Evolutionary conservation across 176 grass and related monocot species (phyloP).

Genomic region (Tuctoria greenei): DNA sequence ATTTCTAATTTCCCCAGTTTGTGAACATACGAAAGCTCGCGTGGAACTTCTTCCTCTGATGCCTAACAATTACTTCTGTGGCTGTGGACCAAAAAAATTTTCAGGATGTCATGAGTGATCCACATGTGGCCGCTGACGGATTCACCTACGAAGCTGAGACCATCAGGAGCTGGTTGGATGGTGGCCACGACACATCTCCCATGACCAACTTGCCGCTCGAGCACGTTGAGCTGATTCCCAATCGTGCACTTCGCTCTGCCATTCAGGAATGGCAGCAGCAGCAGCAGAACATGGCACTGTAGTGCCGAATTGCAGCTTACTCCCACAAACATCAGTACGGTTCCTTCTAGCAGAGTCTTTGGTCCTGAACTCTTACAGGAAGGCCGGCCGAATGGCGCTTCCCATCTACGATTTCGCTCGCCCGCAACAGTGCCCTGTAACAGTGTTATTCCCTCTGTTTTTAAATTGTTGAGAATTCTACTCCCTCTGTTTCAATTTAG

Average conservation of each 20-base stretch:
- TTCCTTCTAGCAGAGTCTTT: too few relatives aligned
- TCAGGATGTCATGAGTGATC: too few relatives aligned
- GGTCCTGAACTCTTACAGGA: too few relatives aligned
- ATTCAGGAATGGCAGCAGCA: constrained; percentile 49
- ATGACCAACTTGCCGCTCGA: constrained; percentile 43
- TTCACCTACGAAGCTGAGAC: too few relatives aligned
- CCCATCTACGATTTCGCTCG: neutral
- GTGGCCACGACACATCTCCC: constrained; percentile 35
- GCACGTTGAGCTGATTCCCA: constrained; percentile 38
- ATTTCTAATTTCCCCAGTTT: neutral
- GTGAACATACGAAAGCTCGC: neutral
- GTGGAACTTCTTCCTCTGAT: neutral
- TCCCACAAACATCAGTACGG: neutral
- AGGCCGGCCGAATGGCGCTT: too few relatives aligned
- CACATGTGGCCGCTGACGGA: too few relatives aligned
- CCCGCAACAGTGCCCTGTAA: neutral
- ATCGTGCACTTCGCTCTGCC: too few relatives aligned
- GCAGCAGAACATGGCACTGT: constrained; percentile 11
- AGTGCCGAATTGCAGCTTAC: neutral
- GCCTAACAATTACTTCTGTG: too few relatives aligned
- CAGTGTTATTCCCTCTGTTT: too few relatives aligned
- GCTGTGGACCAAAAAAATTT: too few relatives aligned
- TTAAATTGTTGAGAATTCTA: too few relatives aligned
- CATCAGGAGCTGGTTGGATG: constrained; percentile 37
- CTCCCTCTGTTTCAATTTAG: too few relatives aligned